These are phyloP conservation scores for Neurospora discreta DNA, from an alignment of 495 filamentous ascomycete species.

Conservation along the genomic window DNA sequence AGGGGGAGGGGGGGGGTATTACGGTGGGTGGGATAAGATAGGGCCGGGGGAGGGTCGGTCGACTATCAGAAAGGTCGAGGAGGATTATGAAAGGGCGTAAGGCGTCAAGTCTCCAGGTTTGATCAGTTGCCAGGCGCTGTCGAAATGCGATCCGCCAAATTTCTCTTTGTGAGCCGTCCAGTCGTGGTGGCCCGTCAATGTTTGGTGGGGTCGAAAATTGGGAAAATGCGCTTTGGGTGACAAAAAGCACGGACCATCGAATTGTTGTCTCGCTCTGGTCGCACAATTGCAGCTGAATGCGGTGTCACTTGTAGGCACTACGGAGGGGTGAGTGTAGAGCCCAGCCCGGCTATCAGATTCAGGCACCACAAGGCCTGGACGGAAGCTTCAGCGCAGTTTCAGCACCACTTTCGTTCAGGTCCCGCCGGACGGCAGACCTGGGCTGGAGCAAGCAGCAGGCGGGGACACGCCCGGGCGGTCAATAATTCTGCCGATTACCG, in stretches of 20 bases:
- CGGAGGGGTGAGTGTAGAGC: neutral
- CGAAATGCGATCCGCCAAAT: slow-evolving; percentile 16
- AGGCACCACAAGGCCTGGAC: neutral
- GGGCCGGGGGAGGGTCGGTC: neutral
- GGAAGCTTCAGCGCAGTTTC: neutral
- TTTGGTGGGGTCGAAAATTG: slow-evolving; percentile 29
- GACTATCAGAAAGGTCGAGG: neutral
- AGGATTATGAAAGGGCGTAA: neutral
- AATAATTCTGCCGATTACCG: slow-evolving; percentile 13
- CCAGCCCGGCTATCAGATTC: no score
- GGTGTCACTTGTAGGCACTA: neutral
- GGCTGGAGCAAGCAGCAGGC: neutral
- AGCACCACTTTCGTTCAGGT: neutral
- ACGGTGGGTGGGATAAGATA: neutral
- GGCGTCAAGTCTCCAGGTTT: neutral
- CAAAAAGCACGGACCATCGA: neutral
- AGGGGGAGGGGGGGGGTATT: neutral
- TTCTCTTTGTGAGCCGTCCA: slow-evolving; percentile 11
- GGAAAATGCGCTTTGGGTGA: slow-evolving; percentile 13
- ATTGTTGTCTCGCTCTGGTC: neutral
- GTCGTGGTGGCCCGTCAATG: slow-evolving; percentile 6
- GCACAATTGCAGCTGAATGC: neutral
- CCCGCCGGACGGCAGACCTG: neutral
- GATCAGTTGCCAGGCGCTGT: neutral
- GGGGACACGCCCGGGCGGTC: slow-evolving; percentile 2